Conservation (phyloP, 257 asterid species). For the Nicotiana benthamiana region DNA sequence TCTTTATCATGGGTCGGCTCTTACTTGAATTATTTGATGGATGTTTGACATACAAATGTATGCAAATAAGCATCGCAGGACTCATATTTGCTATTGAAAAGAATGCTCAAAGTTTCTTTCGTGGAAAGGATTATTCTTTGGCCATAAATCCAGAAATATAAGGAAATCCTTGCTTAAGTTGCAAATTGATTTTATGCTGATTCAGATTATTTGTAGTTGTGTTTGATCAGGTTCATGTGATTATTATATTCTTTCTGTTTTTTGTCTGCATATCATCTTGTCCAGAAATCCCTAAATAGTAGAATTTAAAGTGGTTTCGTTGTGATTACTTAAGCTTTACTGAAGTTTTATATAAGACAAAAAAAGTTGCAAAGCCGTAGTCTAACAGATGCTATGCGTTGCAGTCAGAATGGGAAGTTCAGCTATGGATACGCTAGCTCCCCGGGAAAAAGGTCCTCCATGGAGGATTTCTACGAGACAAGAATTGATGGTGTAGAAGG, state of each 20-base stretch:
- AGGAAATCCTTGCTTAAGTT: neutral
- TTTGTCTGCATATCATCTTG: neutral
- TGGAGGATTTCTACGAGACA: conserved; percentile 98
- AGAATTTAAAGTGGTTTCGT: conserved; percentile 2
- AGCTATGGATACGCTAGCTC: conserved; percentile 97
- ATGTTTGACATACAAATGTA: neutral
- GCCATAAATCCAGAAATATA: neutral
- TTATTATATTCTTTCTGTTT: neutral
- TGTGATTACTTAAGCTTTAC: neutral
- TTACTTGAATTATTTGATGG: neutral
- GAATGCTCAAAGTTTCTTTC: neutral
- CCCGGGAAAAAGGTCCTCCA: conserved; percentile 92
- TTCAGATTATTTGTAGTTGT: neutral
- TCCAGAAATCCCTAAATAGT: neutral
- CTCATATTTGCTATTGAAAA: neutral
- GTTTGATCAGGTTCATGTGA: neutral
- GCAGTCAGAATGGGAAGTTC: conserved; percentile 92
- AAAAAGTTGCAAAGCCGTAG: neutral
- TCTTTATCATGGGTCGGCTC: neutral
- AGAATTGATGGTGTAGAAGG: conserved; percentile 98
- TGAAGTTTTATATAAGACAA: neutral
- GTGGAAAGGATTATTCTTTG: neutral
- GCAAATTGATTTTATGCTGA: neutral
- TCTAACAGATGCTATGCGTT: conserved; percentile 11
- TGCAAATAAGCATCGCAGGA: neutral